Base-by-base conservation (phyloP, 2,329 filamentous ascomycete species). In the Xylaria sp. region DNA sequence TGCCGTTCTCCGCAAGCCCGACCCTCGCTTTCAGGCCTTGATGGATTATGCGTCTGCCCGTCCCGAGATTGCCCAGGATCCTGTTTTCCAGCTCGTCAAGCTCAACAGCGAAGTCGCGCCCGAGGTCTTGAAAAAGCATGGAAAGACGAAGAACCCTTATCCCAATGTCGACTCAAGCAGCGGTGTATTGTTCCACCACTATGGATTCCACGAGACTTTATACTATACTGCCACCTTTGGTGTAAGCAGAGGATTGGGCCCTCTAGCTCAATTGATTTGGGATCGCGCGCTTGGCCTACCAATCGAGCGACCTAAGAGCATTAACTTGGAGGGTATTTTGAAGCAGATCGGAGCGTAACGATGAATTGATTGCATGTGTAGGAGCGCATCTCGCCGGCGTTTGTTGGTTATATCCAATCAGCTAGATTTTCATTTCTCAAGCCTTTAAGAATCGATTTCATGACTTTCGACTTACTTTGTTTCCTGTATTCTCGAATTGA, bases 91-190 rank as follows among this genome's bases (percentile, higher is more conserved):
- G 78, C 87, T 99, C 10, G 94, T 99, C 58, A 90, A 93, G 85
- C 89, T 90, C 81, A 98, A 96, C 82, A 93, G 90, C 67, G 90
- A 93, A 73, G 90, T 99, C 66, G 95, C 95, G 0, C 95, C 95
- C 15, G 86, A 87, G 54, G 95, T 99, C 19, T 84, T 99, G 71
- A 95, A 87, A 72, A 88, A 97, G 81, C 95, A 99, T 75, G 95
- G 95, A 78, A 98, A 97, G 89, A 97, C 93, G 69, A 96, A 96
- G 85, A 97, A 97, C 81, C 93, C 95, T 1, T 96, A 94, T 80
- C 95, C 95, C 67, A 99, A 99, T 76, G 95, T 99, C 64, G 95
- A 99, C 78, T 93, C 90, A 48, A 90, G 87, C 66, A 97, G 93
- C 0, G 95, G 95, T 67, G 93, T 98, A 5, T 85, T 99, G 49